A percentile compares a stretch with the other conserved stretches of the same genome.
These are phyloP conservation scores for Vitis hybrid DNA, from an alignment of 177 flowering plant species.

Conservation along the genomic window DNA sequence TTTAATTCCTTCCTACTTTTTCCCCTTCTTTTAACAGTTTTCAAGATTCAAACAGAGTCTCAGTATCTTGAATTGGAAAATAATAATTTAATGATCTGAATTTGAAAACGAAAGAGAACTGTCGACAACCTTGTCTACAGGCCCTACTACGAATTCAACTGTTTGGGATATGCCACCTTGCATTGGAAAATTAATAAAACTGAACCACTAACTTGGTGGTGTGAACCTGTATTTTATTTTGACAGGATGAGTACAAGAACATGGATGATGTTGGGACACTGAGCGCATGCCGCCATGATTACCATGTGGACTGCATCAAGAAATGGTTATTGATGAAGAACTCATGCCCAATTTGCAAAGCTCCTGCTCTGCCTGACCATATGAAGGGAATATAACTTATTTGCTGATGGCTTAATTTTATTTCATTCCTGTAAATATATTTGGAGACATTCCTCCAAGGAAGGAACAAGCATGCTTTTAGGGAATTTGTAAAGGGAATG, in stretches of 20 bases:
- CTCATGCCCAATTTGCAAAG: slow-evolving; percentile 69
- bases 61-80: too few relatives aligned
- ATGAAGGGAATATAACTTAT: slow-evolving; percentile 11
- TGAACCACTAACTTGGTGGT: neutral
- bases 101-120: neutral
- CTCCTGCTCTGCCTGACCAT: slow-evolving; percentile 36
- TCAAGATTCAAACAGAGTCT: too few relatives aligned
- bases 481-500: slow-evolving; percentile 3
- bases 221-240: slow-evolving; percentile 4
- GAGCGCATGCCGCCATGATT: slow-evolving; percentile 55
- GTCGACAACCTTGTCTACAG: neutral
- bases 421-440: slow-evolving; percentile 12
- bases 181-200: too few relatives aligned
- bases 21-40: too few relatives aligned
- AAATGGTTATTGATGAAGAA: slow-evolving; percentile 76
- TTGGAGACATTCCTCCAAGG: slow-evolving; percentile 9
- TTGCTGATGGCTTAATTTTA: neutral
- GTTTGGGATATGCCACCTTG: neutral
- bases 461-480: neutral
- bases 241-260: slow-evolving; percentile 69
- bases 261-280: slow-evolving; percentile 54
- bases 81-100: neutral
- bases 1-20: too few relatives aligned
- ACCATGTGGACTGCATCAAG: slow-evolving; percentile 58
- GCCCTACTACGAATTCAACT: neutral